These are phyloP conservation scores for Scedosporium apiospermum DNA, from an alignment of 2,329 filamentous ascomycete genomes.

Conservation along the genomic window DNA sequence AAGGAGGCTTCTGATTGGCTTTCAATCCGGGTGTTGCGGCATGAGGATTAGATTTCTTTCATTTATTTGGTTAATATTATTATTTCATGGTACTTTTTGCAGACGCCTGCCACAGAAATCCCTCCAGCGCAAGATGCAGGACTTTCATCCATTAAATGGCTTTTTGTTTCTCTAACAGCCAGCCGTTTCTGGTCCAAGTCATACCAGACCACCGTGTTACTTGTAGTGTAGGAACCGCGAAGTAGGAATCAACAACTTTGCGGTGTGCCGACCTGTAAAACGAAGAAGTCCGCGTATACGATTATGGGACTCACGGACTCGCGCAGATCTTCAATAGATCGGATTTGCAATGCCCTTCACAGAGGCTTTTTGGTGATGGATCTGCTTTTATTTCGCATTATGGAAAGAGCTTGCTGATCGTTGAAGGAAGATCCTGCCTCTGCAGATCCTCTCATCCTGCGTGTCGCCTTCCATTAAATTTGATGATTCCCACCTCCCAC, in stretches of 20 bases:
- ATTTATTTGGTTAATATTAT: neutral
- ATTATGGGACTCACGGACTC: too few species aligned
- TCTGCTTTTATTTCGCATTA: too few species aligned
- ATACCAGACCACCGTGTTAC: too few species aligned
- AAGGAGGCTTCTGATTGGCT: neutral
- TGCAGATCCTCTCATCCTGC: too few species aligned
- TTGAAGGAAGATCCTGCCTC: too few species aligned
- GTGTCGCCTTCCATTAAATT: too few species aligned
- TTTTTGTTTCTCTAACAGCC: neutral
- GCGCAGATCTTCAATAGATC: too few species aligned
- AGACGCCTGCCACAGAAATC: neutral
- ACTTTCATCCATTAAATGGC: neutral
- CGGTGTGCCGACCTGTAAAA: neutral
- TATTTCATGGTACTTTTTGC: constrained; percentile 6
- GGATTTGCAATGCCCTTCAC: too few species aligned
- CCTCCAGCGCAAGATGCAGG: neutral
- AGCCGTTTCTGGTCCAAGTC: neutral
- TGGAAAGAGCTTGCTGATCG: too few species aligned
- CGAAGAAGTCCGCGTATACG: neutral
- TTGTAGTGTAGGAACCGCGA: too few species aligned
- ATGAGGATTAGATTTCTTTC: neutral
- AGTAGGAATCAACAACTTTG: neutral
- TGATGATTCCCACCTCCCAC: too few species aligned
- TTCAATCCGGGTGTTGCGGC: constrained; percentile 2
- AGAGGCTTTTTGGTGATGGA: too few species aligned